Percentiles rank a stretch among this genome's conserved stretches.
These are phyloP conservation scores for Cutaneotrichosporon sp. DNA, from an alignment of 1,284 basidiomycete genomes.

Conservation along the genomic window DNA sequence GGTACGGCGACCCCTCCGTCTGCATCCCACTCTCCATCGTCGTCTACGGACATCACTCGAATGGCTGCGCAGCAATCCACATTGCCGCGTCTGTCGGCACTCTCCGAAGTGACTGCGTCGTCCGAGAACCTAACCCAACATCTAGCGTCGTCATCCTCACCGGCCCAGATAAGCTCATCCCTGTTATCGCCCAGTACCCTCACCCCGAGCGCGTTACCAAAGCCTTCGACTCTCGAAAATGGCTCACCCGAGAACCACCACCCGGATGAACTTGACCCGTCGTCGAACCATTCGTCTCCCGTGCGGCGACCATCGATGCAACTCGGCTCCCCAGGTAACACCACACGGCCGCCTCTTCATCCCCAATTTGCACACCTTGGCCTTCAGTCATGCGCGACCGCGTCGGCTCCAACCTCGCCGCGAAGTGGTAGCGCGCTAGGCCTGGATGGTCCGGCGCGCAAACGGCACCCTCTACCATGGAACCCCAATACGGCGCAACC, in stretches of 20 bases:
- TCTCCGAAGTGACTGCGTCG: constrained; percentile 11
- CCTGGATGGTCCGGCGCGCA: not conserved
- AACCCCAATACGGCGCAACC: constrained; percentile 18
- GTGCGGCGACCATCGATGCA: constrained; percentile 7
- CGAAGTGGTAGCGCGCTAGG: not conserved
- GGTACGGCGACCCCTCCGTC: too few relatives aligned
- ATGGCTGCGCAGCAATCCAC: not conserved
- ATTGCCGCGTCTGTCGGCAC: not conserved
- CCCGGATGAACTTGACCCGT: constrained; percentile 5
- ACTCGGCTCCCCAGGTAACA: not conserved
- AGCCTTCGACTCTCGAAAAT: not conserved
- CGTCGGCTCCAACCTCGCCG: constrained; percentile 17
- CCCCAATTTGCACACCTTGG: constrained; percentile 8
- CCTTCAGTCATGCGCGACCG: constrained; percentile 10
- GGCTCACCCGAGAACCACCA: not conserved
- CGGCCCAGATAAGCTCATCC: constrained; percentile 1
- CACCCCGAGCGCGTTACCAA: not conserved
- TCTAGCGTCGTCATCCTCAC: not conserved
- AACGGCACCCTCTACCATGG: constrained; percentile 15
- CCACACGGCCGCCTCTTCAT: constrained; percentile 1
- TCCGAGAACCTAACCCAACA: constrained; percentile 14
- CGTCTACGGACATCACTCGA: constrained; percentile 1
- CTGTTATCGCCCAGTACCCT: constrained; percentile 9
- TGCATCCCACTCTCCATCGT: not conserved
- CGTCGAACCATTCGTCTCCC: constrained; percentile 18